Percentiles rank a stretch among this genome's conserved stretches.
phyloP scores from a whole-genome alignment of 257 asterid species.

The Penstemon eatonii region DNA sequence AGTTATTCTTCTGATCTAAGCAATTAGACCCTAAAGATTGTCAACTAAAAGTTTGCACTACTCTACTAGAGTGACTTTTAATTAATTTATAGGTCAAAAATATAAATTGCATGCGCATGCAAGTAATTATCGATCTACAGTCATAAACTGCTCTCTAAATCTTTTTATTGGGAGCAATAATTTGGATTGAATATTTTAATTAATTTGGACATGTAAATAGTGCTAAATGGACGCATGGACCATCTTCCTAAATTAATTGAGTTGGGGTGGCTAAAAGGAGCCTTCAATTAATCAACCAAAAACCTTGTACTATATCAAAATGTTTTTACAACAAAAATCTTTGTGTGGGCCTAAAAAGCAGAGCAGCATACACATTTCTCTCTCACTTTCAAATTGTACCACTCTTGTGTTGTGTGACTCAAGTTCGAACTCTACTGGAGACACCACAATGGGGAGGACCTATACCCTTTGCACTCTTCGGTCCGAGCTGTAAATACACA shows the following conservation, averaged over 20 bases:
- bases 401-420: neutral
- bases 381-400: conserved; percentile 18
- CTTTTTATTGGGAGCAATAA: neutral
- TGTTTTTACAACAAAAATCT: conserved; percentile 33
- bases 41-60: conserved; percentile 25
- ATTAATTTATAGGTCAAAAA: conserved; percentile 21
- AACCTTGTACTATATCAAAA: conserved; percentile 33
- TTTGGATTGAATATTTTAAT: neutral
- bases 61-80: conserved; percentile 6
- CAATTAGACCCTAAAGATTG: conserved; percentile 1
- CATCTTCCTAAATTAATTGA: conserved; percentile 30
- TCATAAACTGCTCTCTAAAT: neutral
- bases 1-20: conserved; percentile 3
- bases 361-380: conserved; percentile 18
- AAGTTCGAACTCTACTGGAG: too few species aligned
- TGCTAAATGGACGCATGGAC: conserved; percentile 16
- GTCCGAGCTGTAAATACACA: too few species aligned
- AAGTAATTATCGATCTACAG: neutral
- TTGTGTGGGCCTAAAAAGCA: conserved; percentile 34
- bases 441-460: too few species aligned
- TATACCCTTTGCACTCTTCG: too few species aligned
- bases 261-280: conserved; percentile 39
- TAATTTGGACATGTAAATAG: too few species aligned
- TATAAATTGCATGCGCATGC: conserved; percentile 33
- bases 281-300: conserved; percentile 38